Evolutionary conservation across 179 eudicot genomes (phyloP).

Genomic region (Silene noctiflora): DNA sequence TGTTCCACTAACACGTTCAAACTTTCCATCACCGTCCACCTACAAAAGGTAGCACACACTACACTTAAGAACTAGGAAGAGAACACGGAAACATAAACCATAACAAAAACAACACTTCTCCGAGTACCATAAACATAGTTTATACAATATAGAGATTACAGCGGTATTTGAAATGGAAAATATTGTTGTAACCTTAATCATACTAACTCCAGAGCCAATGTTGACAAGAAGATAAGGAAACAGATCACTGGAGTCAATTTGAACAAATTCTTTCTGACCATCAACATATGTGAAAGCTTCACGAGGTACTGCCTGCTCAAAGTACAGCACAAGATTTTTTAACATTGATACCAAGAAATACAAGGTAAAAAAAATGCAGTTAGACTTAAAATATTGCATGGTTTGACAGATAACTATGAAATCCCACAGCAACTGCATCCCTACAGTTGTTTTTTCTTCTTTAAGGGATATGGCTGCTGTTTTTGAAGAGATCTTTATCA

Average conservation of each 20-base stretch:
- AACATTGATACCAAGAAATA: slow-evolving; percentile 4
- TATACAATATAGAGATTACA: not conserved
- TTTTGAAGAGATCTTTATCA: no score
- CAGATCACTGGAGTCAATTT: slow-evolving; percentile 77
- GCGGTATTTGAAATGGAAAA: not conserved
- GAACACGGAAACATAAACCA: not conserved
- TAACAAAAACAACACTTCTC: not conserved
- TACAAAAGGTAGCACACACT: slow-evolving; percentile 29
- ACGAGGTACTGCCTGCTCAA: slow-evolving; percentile 62
- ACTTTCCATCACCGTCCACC: slow-evolving; percentile 89
- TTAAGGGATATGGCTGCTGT: no score
- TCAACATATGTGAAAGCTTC: slow-evolving; percentile 90
- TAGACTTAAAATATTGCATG: not conserved
- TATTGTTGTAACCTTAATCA: slow-evolving; percentile 71
- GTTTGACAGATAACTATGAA: not conserved
- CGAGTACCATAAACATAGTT: not conserved
- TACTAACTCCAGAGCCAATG: slow-evolving; percentile 94
- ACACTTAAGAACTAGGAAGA: not conserved
- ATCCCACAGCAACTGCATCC: not conserved
- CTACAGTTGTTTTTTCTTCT: not conserved
- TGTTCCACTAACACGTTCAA: slow-evolving; percentile 91
- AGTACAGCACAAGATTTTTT: slow-evolving; percentile 16
- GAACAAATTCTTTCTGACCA: slow-evolving; percentile 69
- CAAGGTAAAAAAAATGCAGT: not conserved
- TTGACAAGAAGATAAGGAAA: slow-evolving; percentile 94